Evolutionary conservation across 768 basidiomycete species (phyloP).

Genomic region (Lactarius vividus): DNA sequence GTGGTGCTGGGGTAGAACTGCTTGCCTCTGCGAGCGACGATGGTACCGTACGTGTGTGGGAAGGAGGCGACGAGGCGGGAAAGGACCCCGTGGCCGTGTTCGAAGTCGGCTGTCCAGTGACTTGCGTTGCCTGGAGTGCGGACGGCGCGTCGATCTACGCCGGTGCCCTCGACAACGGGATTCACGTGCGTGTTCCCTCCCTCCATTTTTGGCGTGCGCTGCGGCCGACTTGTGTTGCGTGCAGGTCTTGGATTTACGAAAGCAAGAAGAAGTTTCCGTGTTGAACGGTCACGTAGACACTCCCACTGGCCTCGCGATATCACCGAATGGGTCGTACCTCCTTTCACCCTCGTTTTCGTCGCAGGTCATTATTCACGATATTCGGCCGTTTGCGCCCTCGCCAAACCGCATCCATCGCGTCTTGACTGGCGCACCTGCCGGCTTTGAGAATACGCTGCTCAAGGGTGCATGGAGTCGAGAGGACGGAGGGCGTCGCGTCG

Average conservation of each 20-base stretch:
- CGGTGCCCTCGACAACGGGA: conserved; percentile 94
- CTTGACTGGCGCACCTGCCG: conserved; percentile 83
- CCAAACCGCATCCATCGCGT: conserved; percentile 78
- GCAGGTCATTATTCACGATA: conserved; percentile 84
- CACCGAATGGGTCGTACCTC: conserved; percentile 83
- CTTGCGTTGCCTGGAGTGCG: conserved; percentile 86
- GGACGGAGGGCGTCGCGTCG: conserved; percentile 76
- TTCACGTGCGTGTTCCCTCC: conserved; percentile 64
- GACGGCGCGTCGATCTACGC: conserved; percentile 89
- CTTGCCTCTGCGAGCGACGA: conserved; percentile 90
- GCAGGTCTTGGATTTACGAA: conserved; percentile 88
- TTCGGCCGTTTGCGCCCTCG: conserved; percentile 89
- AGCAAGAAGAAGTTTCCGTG: conserved; percentile 73
- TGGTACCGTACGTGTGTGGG: conserved; percentile 89
- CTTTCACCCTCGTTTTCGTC: conserved; percentile 91
- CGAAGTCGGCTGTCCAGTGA: conserved; percentile 86
- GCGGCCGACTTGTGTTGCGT: not conserved
- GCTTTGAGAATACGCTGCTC: conserved; percentile 88
- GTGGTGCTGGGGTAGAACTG: conserved; percentile 81
- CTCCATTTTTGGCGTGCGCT: not conserved
- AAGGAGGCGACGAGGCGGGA: conserved; percentile 69
- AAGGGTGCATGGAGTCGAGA: conserved; percentile 85
- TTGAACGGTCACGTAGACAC: conserved; percentile 89
- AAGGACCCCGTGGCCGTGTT: conserved; percentile 79
- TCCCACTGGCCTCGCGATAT: conserved; percentile 88